Base-by-base conservation (phyloP, 768 basidiomycete genomes). In the Coprinopsis marcescibilis region DNA sequence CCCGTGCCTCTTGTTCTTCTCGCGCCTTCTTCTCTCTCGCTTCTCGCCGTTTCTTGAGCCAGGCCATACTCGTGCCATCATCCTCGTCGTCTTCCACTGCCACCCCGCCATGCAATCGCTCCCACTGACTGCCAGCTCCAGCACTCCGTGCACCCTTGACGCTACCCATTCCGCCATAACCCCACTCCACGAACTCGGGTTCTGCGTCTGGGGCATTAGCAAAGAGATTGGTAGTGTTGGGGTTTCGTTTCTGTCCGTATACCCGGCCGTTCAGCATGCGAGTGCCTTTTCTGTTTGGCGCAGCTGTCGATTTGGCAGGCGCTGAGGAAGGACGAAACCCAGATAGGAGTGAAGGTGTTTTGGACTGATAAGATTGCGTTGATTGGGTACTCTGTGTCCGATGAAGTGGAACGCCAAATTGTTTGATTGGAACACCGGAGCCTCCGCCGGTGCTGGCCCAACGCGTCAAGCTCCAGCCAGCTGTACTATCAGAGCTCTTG, bases 101-200 rank as follows among this genome's bases (percentile, higher is more conserved):
- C n/a, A 34, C 37, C 43, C 23, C 30, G 3, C 55, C 56, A n/a
- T 58, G 57, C 17, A 60, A 33, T 6, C 59, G 49, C 29, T 60
- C 55, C 59, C 56, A 55, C 45, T 56, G 49, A 19, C 56, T 57
- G 12, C 59, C 64, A 10, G 66, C 48, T 34, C 65, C 69, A 1
- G 67, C 67, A 35, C 65, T 65, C 38, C 58, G 60, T 17, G 62
- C 70, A 2, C 70, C 70, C 23, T 65, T 66, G 0, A 76, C 74
- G 27, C 75, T 76, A 21, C 90, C 90, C 83, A 91, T 84, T 2
- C 87, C 87, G 25, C 87, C 87, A 48, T 85, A 88, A 0, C 91
- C 91, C 91, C 91, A 94, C 63, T 94, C 91, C 13, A 91, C 88
- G 55, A 94, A 94, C 59, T 85, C 85, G 25, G 85, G 85, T 51